Conservation (phyloP, 2,329 filamentous ascomycete species). For the Orbilia javanica region DNA sequence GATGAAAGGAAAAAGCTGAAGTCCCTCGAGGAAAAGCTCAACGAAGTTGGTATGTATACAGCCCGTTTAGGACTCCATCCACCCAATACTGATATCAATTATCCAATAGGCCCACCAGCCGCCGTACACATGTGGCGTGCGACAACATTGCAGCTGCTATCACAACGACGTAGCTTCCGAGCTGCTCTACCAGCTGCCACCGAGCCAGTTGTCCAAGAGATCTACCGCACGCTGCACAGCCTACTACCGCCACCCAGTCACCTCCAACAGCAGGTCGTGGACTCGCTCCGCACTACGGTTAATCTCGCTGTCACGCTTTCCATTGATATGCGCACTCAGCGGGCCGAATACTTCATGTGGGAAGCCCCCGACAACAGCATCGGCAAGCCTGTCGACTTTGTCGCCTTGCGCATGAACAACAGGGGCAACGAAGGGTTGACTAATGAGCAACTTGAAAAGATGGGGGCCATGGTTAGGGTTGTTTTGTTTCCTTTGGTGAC, state of each 20-base stretch:
- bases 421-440: conserved; percentile 70
- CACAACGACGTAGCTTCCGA: conserved; percentile 82
- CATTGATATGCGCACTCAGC: conserved; percentile 96
- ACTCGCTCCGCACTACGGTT: conserved; percentile 88
- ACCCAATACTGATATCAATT: conserved; percentile 57
- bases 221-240: conserved; percentile 84
- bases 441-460: conserved; percentile 80
- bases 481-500: conserved; percentile 97
- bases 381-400: conserved; percentile 90
- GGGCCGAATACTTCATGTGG: conserved; percentile 98
- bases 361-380: conserved; percentile 89
- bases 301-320: conserved; percentile 88
- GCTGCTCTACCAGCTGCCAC: conserved; percentile 88
- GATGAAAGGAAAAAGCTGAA: conserved; percentile 98
- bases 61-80: background rate
- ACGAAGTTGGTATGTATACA: conserved; percentile 75
- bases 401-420: conserved; percentile 93
- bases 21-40: conserved; percentile 88
- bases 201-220: conserved; percentile 92
- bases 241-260: conserved; percentile 88
- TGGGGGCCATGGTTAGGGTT: conserved; percentile 83
- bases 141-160: conserved; percentile 89
- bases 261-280: conserved; percentile 82
- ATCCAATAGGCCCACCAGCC: conserved; percentile 72
- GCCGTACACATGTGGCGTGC: conserved; percentile 99